Base-by-base conservation (phyloP, 805 yeast genomes). In the Zygosaccharomyces pseudorouxii region DNA sequence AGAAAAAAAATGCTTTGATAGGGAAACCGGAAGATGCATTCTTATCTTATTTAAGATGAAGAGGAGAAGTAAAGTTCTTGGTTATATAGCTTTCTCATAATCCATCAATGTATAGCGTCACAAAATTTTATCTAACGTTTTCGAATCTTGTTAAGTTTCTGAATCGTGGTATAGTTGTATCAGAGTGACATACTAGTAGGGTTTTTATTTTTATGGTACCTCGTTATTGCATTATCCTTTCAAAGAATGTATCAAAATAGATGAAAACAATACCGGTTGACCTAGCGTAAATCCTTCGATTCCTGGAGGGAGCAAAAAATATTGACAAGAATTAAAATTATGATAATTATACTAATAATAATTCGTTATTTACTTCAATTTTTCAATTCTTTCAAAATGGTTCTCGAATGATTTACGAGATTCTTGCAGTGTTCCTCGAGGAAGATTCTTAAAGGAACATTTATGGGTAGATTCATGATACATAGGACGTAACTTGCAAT, bases 401-500 rank as follows among this genome's bases (percentile, higher is more conserved):
- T 29, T 4, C 55, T 35, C 1, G 68, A 49, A 29, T 57, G 62
- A 3, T 27, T 18, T 3, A 51, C 22, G 30, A 67, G 44, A 1
- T 40, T 28, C 2, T 52, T 52, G 38, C 59, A 55, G 2, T 50
- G 35, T 38, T 48, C 20, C 20, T 25, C 42, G 23, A 52, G 16
- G 48, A 46, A 42, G 8, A 10, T 12, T 35, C 36, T 48, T 12
- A 56, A 31, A 19, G 54, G 46, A 9, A n/a, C 51, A 1, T 38
- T 44, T 1, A 49, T 42, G n/a, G 61, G 51, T 29, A 58, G 55
- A 43, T 56, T 55, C 5, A 48, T 37, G 2, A 60, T 55, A 19
- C 70, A 55, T 0, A 59, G 51, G n/a, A 58, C 42, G 45, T 63
- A 69, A 46, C 71, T 65, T 1, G 69, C 63, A 4, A 69, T 46